Base-by-base conservation (phyloP, 331 rosid species). In the Cydonia oblonga region DNA sequence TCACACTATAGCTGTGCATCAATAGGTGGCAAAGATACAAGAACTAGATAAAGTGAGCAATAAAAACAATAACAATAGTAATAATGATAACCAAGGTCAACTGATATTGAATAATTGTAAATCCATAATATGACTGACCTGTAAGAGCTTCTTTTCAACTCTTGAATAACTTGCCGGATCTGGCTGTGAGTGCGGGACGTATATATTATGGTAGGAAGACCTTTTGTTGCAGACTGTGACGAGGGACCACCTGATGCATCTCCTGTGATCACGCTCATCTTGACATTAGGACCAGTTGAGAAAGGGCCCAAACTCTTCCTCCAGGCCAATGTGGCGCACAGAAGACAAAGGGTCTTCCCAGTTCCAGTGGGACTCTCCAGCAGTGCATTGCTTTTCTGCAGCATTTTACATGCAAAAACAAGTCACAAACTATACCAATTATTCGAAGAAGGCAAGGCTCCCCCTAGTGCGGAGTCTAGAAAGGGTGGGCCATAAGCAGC, bases 281-380 rank as follows among this genome's bases (percentile, higher is more conserved):
- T 76, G 54, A 64, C 75, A 75, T 70, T 79, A 25, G 71, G 77
- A 76, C 96, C 96, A 77, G 87, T 80, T 4, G 90, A 82, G 87
- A 93, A 93, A 76, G 70, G 75, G 20, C 97, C 98, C 84, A 93
- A 80, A 76, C 96, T 89, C 87, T 89, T 91, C 81, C 98, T 84
- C 97, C 97, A 93, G 22, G 96, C 96, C 83, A 93, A 73, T 30
- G 97, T 88, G 74, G 98, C 98, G 51, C 98, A 93, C 3, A 93
- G 91, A 82, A 93, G 96, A 86, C 96, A 93, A 14, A 93, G 84
- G 2, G 98, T 93, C 81, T 93, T 93, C 65, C 98, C 98, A 46
- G 98, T 93, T 74, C 98, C 97, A 2, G 96, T 93, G 11, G 98
- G 98, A 84, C 98, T 93, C 90, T 93, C 98, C 88, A 93, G 75